Conservation (phyloP, 495 filamentous ascomycete genomes). For the Letharia columbiana region DNA sequence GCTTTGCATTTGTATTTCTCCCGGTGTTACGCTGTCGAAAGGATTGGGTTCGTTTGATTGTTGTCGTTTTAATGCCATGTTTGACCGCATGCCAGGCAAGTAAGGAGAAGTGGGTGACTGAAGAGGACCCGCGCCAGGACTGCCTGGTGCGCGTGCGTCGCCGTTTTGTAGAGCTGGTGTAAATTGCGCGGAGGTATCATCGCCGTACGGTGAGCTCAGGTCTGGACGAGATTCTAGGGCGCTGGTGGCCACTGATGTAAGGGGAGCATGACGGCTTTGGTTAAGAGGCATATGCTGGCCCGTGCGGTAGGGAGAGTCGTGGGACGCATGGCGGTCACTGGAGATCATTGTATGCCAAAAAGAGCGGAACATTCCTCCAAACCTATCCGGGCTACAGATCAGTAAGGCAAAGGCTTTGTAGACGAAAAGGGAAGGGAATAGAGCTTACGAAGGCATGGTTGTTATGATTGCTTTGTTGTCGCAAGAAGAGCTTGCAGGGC, state of each 20-base stretch:
- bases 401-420: conserved; percentile 3
- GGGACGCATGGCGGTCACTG: conserved; percentile 66
- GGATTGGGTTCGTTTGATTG: conserved; percentile 48
- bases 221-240: conserved; percentile 70
- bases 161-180: conserved; percentile 46
- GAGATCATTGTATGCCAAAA: conserved; percentile 97
- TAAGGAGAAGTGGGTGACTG: conserved; percentile 58
- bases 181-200: conserved; percentile 48
- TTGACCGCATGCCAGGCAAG: conserved; percentile 80
- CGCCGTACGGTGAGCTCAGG: conserved; percentile 62
- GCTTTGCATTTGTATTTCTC: conserved; percentile 93
- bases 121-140: conserved; percentile 32
- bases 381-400: conserved; percentile 31
- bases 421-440: background rate
- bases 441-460: conserved; percentile 21
- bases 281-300: conserved; percentile 72
- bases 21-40: conserved; percentile 57
- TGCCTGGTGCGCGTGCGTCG: conserved; percentile 52
- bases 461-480: conserved; percentile 14
- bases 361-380: conserved; percentile 59
- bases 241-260: conserved; percentile 71
- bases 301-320: conserved; percentile 78
- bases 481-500: conserved; percentile 6
- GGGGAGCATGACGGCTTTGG: conserved; percentile 57
- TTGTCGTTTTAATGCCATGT: conserved; percentile 48